Evolutionary conservation across 805 yeast genomes (phyloP), one percentile per base, ranked within the genome.

Genomic region (Candida yuanshanica): DNA sequence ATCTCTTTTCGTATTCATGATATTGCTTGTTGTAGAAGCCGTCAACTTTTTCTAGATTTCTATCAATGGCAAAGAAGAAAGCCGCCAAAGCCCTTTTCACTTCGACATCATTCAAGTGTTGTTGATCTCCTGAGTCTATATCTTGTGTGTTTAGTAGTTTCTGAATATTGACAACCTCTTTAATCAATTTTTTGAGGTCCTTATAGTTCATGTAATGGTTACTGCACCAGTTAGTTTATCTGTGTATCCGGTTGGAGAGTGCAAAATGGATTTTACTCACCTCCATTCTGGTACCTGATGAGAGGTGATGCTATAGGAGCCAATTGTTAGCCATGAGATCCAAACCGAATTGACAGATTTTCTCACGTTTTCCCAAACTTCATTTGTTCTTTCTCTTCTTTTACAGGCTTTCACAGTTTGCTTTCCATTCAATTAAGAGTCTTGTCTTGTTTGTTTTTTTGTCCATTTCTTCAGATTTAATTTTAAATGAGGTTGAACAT

Each of bases 211-310:
- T 75, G 56, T 91, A 91, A 53, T 74, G 74, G 43, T 77, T 75
- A 14, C 43, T 31, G 8, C 11, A 10, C 5, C 13, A 13, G 20
- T 37, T 74, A 63, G 39, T 26, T 16, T 34, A 16, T 13, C 21
- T 7, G 25, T 20, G 4, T 11, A 24, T 27, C n/a, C 22, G n/a
- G 20, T 16, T n/a, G n/a, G 33, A 10, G 23, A 27, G 20, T 35
- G 11, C 20, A 10, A n/a, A 20, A n/a, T 9, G 11, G 13, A 32
- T 4, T 18, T 13, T 8, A 33, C 33, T 29, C 13, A 29, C 16
- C 48, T 41, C 98, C 98, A 91, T 63, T 89, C 96, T 4, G 97
- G 97, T 43, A 90, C 88, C 68, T 89, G 95, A 63, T 91, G 95
- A 36, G 84, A 70, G 24, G 79, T 65, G 50, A 86, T 70, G 7